Percentiles rank a stretch among this genome's conserved stretches.
Evolutionary conservation across 352 stramenopile genomes (phyloP).

Genomic region (Phytopythium cucurbitacearum): DNA sequence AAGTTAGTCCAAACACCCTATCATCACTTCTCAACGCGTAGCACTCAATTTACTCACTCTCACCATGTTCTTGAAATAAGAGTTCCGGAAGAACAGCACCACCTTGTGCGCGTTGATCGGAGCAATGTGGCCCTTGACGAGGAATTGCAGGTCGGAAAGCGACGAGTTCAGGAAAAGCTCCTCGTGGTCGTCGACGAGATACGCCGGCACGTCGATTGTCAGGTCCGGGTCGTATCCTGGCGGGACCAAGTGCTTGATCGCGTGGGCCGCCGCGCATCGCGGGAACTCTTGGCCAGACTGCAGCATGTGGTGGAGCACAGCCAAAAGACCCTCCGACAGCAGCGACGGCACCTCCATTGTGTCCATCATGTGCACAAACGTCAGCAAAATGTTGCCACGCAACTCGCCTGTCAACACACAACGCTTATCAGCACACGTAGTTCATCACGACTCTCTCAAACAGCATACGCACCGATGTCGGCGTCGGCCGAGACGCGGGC

Average conservation of each 20-base stretch:
- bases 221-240: constrained; percentile 66
- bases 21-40: not conserved
- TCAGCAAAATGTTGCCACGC: constrained; percentile 82
- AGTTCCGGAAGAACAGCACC: constrained; percentile 87
- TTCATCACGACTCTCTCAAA: not conserved
- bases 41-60: constrained; percentile 46
- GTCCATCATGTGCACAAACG: constrained; percentile 90
- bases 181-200: constrained; percentile 85
- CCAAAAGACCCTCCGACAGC: constrained; percentile 71
- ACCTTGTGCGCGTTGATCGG: constrained; percentile 88
- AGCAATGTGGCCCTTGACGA: constrained; percentile 82
- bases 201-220: constrained; percentile 72
- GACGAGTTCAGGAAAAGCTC: constrained; percentile 83
- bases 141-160: constrained; percentile 81
- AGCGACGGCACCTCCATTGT: constrained; percentile 60
- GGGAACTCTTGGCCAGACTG: constrained; percentile 72
- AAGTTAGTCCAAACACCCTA: constrained; percentile 10
- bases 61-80: constrained; percentile 92
- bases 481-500: constrained; percentile 72
- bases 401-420: constrained; percentile 45
- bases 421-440: constrained; percentile 6
- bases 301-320: constrained; percentile 79
- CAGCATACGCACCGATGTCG: constrained; percentile 47
- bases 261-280: constrained; percentile 74
- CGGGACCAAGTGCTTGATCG: constrained; percentile 84